Conservation (phyloP, 805 yeast species). For the Saturnispora bothae region DNA sequence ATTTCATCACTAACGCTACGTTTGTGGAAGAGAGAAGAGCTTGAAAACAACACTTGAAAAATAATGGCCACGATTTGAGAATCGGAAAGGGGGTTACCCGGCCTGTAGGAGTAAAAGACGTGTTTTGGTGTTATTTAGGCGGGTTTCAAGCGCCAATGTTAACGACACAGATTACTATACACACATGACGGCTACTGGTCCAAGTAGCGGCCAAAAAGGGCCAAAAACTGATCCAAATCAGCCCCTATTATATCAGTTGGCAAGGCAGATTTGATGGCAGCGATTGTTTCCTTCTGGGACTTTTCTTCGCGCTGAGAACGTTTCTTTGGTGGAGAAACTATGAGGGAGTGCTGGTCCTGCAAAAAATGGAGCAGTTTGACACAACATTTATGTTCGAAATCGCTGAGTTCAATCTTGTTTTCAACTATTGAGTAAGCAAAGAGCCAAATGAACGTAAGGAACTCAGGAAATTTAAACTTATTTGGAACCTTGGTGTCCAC, state of each 20-base stretch:
- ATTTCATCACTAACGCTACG: slow-evolving; percentile 54
- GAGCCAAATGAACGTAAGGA: slow-evolving; percentile 60
- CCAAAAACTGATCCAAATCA: slow-evolving; percentile 5
- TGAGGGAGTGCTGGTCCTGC: slow-evolving; percentile 4
- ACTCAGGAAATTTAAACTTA: slow-evolving; percentile 69
- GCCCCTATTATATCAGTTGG: slow-evolving; percentile 9
- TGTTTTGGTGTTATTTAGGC: no score
- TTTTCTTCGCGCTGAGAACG: background rate
- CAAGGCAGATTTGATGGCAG: slow-evolving; percentile 34
- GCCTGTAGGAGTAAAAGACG: no score
- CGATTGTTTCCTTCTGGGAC: slow-evolving; percentile 3
- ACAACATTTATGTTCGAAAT: slow-evolving; percentile 16
- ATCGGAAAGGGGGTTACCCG: background rate
- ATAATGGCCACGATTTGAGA: background rate
- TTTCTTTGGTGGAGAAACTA: slow-evolving; percentile 1
- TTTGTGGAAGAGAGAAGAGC: background rate
- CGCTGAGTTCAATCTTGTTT: background rate
- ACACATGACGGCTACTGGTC: no score
- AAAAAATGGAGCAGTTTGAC: slow-evolving; percentile 18
- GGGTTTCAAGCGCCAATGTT: no score
- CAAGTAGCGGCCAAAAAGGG: background rate
- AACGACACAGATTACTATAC: no score
- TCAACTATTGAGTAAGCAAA: slow-evolving; percentile 33
- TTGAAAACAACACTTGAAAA: background rate
- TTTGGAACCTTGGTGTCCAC: slow-evolving; percentile 59